phyloP scores from a whole-genome alignment of 192 early-diverging fungal genomes.

The Gryganskiella cystojenkinii region DNA sequence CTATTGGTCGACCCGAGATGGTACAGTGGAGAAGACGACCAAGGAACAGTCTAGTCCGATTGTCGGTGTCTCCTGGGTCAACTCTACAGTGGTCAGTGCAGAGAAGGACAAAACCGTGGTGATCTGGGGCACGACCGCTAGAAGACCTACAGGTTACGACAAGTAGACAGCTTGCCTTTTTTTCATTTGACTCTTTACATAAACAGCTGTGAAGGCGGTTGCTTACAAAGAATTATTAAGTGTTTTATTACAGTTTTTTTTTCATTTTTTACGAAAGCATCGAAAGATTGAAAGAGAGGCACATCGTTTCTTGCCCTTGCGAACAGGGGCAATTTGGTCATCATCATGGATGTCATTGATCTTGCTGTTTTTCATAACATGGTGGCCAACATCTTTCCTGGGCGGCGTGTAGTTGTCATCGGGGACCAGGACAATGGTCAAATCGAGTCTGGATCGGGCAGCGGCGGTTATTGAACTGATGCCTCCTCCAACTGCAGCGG shows the following conservation, averaged over 20 bases:
- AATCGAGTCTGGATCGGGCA: too few relatives aligned
- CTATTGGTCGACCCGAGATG: constrained; percentile 80
- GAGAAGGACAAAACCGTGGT: constrained; percentile 71
- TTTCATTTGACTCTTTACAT: not conserved
- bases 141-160: constrained; percentile 42
- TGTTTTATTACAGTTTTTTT: constrained; percentile 2
- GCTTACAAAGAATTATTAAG: not conserved
- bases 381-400: too few relatives aligned
- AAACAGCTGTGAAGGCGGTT: too few relatives aligned
- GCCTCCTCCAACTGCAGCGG: too few relatives aligned
- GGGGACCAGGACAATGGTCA: too few relatives aligned
- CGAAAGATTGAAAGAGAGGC: constrained; percentile 7
- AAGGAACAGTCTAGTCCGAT: constrained; percentile 80
- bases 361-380: not conserved
- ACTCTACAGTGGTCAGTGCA: constrained; percentile 73
- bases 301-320: not conserved
- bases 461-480: too few relatives aligned
- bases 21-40: constrained; percentile 71
- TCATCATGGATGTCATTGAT: not conserved
- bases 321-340: not conserved
- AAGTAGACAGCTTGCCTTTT: constrained; percentile 29
- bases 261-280: constrained; percentile 14
- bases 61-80: constrained; percentile 78
- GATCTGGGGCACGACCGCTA: constrained; percentile 60
- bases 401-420: too few relatives aligned